phyloP scores from a whole-genome alignment of 768 basidiomycete species.

The Mrakia hoshinonis region DNA sequence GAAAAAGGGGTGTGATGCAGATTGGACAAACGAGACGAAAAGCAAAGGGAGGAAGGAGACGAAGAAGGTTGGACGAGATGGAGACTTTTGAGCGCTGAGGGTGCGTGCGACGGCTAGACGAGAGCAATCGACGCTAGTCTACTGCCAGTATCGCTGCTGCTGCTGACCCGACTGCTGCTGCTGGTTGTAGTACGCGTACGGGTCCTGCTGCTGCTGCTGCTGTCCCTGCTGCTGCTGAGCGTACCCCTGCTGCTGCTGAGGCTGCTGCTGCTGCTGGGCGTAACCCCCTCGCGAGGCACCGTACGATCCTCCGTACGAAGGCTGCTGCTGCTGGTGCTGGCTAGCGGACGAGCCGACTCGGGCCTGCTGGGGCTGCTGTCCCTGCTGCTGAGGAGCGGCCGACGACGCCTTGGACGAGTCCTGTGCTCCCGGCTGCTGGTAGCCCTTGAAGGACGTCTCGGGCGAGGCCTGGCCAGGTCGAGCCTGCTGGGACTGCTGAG shows the following conservation, averaged over 20 bases:
- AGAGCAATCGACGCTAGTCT: too few species aligned
- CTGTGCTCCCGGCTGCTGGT: conserved; percentile 2
- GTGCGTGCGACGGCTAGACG: too few species aligned
- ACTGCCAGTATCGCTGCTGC: conserved; percentile 26
- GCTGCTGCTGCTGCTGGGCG: conserved; percentile 10
- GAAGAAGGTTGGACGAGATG: too few species aligned
- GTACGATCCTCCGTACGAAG: conserved; percentile 1
- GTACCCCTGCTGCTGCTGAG: neutral
- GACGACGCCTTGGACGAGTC: conserved; percentile 14
- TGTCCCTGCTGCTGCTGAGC: conserved; percentile 26
- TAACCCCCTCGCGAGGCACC: neutral
- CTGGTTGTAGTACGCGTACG: conserved; percentile 21
- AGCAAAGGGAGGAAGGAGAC: neutral
- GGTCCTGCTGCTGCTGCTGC: conserved; percentile 26
- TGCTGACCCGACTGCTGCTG: conserved; percentile 30
- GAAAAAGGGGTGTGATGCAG: too few species aligned
- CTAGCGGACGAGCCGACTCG: conserved; percentile 1
- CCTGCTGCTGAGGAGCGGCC: neutral
- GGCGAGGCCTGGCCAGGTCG: conserved; percentile 27
- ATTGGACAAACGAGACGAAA: too few species aligned
- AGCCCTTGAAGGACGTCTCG: conserved; percentile 28
- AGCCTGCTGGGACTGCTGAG: conserved; percentile 22
- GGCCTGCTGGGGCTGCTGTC: conserved; percentile 17
- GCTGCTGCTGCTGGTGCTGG: conserved; percentile 25
- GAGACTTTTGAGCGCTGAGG: too few species aligned